Evolutionary conservation across 2,329 filamentous ascomycete genomes (phyloP).

Genomic region (Alternaria angustiovoidea): DNA sequence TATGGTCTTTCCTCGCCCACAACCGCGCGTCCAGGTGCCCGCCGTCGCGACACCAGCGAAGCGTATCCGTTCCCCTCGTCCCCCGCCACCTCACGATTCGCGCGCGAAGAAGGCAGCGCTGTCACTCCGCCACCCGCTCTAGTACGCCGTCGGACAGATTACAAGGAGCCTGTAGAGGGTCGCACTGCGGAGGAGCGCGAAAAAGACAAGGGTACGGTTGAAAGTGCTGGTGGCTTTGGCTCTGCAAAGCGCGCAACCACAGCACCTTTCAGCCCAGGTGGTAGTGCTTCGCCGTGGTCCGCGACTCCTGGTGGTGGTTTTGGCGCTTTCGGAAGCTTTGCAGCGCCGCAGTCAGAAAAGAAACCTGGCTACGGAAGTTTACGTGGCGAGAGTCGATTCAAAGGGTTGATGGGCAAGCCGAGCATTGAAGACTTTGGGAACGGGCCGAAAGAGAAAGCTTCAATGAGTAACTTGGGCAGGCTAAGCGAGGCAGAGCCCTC

Average conservation of each 20-base stretch:
- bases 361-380: conserved; percentile 70
- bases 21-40: conserved; percentile 74
- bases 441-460: conserved; percentile 63
- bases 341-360: conserved; percentile 70
- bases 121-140: conserved; percentile 68
- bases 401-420: conserved; percentile 83
- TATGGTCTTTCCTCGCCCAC: conserved; percentile 79
- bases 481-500: conserved; percentile 61
- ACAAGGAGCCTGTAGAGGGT: conserved; percentile 59
- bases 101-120: conserved; percentile 69
- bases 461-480: conserved; percentile 61
- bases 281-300: conserved; percentile 65
- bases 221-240: conserved; percentile 58
- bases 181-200: conserved; percentile 60
- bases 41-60: conserved; percentile 86
- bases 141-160: conserved; percentile 68
- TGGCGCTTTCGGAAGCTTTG: conserved; percentile 90
- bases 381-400: conserved; percentile 82
- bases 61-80: conserved; percentile 67
- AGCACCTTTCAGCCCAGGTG: conserved; percentile 60
- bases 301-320: conserved; percentile 69
- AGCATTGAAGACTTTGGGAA: conserved; percentile 69
- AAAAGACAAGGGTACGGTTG: conserved; percentile 55
- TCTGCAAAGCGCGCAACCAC: conserved; percentile 65
- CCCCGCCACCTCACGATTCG: conserved; percentile 67